Conservation (phyloP, 805 yeast genomes). For the Candida orba region DNA sequence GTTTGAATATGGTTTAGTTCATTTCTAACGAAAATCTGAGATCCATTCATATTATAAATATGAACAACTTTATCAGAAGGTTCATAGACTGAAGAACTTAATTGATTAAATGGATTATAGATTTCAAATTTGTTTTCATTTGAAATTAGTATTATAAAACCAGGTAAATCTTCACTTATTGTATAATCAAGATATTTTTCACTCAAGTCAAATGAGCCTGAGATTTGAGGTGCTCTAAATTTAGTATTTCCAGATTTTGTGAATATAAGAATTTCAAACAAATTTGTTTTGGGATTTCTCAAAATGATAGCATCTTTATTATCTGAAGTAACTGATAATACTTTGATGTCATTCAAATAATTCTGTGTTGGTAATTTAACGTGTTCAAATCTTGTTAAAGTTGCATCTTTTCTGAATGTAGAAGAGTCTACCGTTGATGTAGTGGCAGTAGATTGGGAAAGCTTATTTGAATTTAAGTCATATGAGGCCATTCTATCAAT, state of each 20-base stretch:
- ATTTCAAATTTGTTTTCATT: slow-evolving; percentile 31
- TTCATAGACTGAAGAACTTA: slow-evolving; percentile 31
- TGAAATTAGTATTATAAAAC: slow-evolving; percentile 38
- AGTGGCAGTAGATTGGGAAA: slow-evolving; percentile 36
- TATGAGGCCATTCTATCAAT: slow-evolving; percentile 40
- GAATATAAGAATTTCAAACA: slow-evolving; percentile 46
- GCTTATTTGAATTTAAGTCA: slow-evolving; percentile 35
- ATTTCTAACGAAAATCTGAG: slow-evolving; percentile 13
- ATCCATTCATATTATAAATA: slow-evolving; percentile 10
- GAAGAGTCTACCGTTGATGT: slow-evolving; percentile 30
- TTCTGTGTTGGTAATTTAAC: slow-evolving; percentile 27
- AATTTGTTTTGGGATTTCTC: slow-evolving; percentile 34
- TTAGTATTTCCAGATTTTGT: slow-evolving; percentile 25
- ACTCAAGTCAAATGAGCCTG: slow-evolving; percentile 25
- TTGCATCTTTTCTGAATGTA: slow-evolving; percentile 54
- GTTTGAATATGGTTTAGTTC: slow-evolving; percentile 13
- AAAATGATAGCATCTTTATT: slow-evolving; percentile 59
- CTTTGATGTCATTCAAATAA: slow-evolving; percentile 26
- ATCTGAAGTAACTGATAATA: slow-evolving; percentile 35
- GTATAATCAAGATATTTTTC: slow-evolving; percentile 33
- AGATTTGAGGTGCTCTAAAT: slow-evolving; percentile 28
- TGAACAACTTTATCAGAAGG: slow-evolving; percentile 2
- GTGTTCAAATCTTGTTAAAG: slow-evolving; percentile 54
- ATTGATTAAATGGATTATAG: slow-evolving; percentile 51
- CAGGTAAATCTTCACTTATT: slow-evolving; percentile 29